These are phyloP conservation scores for Aethionema arabicum DNA, from an alignment of 345 rosid genomes.

Conservation along the genomic window DNA sequence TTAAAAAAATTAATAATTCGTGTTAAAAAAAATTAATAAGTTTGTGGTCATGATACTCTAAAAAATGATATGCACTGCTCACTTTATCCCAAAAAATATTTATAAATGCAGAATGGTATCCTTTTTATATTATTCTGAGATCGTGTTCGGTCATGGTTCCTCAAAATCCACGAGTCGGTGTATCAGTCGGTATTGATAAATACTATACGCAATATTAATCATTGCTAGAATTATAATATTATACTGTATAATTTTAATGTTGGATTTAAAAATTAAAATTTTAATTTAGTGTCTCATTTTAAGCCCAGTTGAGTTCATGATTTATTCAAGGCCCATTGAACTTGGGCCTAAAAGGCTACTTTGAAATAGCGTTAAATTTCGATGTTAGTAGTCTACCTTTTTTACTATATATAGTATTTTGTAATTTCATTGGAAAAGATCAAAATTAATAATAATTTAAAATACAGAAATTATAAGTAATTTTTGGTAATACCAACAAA, in stretches of 20 bases:
- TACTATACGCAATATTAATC: not conserved
- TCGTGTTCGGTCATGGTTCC: conserved; percentile 32
- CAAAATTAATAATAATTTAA: too few species aligned
- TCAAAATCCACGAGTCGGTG: conserved; percentile 28
- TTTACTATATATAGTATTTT: too few species aligned
- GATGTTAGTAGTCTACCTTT: too few species aligned
- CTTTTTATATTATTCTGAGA: not conserved
- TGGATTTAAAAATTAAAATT: not conserved
- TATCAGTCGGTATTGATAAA: conserved; percentile 13
- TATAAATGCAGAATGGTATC: conserved; percentile 20
- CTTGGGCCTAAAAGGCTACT: not conserved
- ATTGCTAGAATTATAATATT: not conserved
- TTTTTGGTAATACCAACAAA: too few species aligned
- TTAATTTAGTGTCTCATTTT: not conserved
- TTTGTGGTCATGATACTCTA: too few species aligned
- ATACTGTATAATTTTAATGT: not conserved
- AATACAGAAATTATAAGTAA: too few species aligned
- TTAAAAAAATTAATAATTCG: too few species aligned
- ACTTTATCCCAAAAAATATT: too few species aligned
- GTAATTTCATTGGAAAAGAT: too few species aligned
- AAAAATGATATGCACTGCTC: too few species aligned
- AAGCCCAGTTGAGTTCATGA: not conserved
- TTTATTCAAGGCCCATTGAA: conserved; percentile 12
- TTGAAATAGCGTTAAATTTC: too few species aligned
- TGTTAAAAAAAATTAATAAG: too few species aligned